phyloP scores from a whole-genome alignment of 2,329 filamentous ascomycete genomes.

The Cryoendolithus antarcticus region DNA sequence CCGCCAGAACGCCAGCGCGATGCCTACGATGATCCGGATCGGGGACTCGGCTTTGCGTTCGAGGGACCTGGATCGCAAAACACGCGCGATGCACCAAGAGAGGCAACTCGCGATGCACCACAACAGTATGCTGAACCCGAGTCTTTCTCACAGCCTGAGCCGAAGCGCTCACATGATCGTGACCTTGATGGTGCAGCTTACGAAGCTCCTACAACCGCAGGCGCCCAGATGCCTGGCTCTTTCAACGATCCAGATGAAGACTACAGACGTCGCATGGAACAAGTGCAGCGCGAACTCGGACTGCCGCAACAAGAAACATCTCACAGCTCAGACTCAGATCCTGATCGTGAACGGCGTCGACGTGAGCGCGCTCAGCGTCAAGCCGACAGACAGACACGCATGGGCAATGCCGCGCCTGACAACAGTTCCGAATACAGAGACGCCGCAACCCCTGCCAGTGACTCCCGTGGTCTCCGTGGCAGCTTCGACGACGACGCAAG shows the following conservation, averaged over 20 bases:
- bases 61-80: constrained; percentile 14
- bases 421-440: constrained; percentile 2
- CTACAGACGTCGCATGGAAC: constrained; percentile 36
- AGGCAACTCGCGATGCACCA: neutral
- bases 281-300: constrained; percentile 34
- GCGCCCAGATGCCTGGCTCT: no score
- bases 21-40: constrained; percentile 15
- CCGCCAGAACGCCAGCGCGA: constrained; percentile 12
- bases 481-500: constrained; percentile 15
- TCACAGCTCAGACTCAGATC: constrained; percentile 16
- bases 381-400: constrained; percentile 16
- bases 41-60: constrained; percentile 22
- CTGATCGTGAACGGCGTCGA: constrained; percentile 20
- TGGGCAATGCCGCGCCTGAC: constrained; percentile 3
- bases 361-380: constrained; percentile 20
- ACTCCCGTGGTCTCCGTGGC: constrained; percentile 9
- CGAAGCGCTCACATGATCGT: no score
- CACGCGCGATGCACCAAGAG: neutral
- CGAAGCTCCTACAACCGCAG: no score
- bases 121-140: constrained; percentile 3
- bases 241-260: constrained; percentile 35
- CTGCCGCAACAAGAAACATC: constrained; percentile 14
- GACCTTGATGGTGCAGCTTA: no score
- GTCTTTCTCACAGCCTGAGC: neutral
- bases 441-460: constrained; percentile 2